Conservation (phyloP, 179 eudicot genomes). For the Carnegiea gigantea region DNA sequence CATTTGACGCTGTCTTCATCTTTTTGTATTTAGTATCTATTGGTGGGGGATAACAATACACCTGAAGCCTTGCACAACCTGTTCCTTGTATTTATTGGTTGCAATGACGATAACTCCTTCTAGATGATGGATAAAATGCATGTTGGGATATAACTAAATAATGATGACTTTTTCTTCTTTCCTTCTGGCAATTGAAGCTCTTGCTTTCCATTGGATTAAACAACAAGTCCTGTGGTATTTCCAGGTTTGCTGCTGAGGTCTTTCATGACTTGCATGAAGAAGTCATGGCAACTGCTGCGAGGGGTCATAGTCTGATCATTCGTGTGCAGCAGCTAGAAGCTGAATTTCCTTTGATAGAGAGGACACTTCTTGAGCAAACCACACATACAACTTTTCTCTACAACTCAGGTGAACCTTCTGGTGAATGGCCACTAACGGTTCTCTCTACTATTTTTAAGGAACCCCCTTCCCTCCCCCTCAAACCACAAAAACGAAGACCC, state of each 20-base stretch:
- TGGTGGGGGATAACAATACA: background rate
- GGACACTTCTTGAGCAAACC: constrained; percentile 77
- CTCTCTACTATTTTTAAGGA: background rate
- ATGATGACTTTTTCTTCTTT: background rate
- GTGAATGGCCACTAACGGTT: background rate
- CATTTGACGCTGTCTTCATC: background rate
- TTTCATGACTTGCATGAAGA: constrained; percentile 96
- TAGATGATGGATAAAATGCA: background rate
- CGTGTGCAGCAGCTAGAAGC: constrained; percentile 93
- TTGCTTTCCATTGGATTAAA: background rate
- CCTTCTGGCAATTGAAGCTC: background rate
- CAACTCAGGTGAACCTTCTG: constrained; percentile 51
- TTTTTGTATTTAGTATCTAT: background rate
- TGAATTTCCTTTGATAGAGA: constrained; percentile 79
- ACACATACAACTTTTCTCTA: constrained; percentile 73
- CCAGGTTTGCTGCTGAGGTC: constrained; percentile 95
- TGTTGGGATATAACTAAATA: background rate
- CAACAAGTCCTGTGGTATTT: background rate
- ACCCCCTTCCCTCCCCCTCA: background rate
- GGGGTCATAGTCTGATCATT: constrained; percentile 74
- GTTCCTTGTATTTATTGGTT: background rate
- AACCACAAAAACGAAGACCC: background rate
- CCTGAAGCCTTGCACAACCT: background rate
- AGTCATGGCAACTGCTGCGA: constrained; percentile 86
- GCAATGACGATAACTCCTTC: background rate